Conservation (phyloP, 2,329 filamentous ascomycete genomes). For the Seiridium unicorne region DNA sequence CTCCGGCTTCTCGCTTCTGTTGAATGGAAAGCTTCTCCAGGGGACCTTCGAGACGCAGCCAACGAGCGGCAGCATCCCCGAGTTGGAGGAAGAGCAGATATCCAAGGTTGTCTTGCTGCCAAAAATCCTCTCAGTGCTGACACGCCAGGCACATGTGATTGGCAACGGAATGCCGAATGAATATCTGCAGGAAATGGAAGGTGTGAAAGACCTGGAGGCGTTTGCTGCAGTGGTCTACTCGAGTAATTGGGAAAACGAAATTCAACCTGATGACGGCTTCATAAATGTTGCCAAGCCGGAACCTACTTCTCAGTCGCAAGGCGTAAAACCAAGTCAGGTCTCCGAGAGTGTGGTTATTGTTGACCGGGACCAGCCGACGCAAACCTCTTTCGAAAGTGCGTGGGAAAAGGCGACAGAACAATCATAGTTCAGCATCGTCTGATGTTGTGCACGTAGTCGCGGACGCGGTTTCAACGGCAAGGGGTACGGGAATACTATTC, state of each 20-base stretch:
- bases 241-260: conserved; percentile 75
- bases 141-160: conserved; percentile 85
- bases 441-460: neutral
- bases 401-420: conserved; percentile 64
- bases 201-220: conserved; percentile 72
- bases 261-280: conserved; percentile 43
- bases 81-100: conserved; percentile 24
- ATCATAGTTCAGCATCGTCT: conserved; percentile 7
- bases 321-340: neutral
- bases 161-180: conserved; percentile 74
- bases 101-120: conserved; percentile 72
- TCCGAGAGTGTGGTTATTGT: conserved; percentile 54
- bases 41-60: conserved; percentile 70
- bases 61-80: conserved; percentile 23
- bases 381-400: conserved; percentile 61
- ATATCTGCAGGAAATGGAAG: conserved; percentile 73
- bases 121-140: conserved; percentile 85
- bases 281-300: neutral
- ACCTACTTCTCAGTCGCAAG: neutral
- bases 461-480: neutral
- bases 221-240: conserved; percentile 87
- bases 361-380: conserved; percentile 29
- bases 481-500: neutral
- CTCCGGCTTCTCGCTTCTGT: conserved; percentile 77
- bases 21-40: conserved; percentile 77